Evolutionary conservation across 352 stramenopile genomes (phyloP).

Genomic region (Blastocystis sp.): DNA sequence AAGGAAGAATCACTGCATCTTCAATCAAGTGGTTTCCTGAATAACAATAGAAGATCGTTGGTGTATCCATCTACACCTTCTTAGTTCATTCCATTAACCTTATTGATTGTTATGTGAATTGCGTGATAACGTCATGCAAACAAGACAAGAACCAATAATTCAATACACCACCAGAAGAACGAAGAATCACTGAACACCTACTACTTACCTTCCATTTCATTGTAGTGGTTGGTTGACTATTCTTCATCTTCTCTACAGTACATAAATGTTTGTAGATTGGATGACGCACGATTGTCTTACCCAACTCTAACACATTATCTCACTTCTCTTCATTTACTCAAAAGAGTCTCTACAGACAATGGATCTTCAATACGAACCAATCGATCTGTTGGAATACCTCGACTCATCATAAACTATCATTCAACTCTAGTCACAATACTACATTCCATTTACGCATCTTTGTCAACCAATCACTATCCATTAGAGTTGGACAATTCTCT

Average conservation of each 20-base stretch:
- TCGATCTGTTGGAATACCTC: conserved; percentile 15
- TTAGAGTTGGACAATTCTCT: conserved; percentile 29
- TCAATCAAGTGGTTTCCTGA: neutral
- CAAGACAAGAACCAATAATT: conserved; percentile 32
- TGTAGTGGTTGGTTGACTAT: neutral
- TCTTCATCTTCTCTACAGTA: neutral
- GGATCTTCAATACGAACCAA: conserved; percentile 31
- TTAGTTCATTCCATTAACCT: neutral
- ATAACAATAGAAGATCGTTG: conserved; percentile 43
- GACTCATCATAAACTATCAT: conserved; percentile 12
- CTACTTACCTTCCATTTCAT: neutral
- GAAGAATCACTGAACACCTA: neutral
- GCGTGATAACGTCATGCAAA: neutral
- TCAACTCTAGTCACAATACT: neutral
- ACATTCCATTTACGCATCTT: conserved; percentile 58
- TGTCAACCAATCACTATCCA: neutral
- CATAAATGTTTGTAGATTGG: conserved; percentile 12
- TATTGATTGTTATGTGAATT: conserved; percentile 3
- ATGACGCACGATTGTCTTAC: conserved; percentile 26
- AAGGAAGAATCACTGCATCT: conserved; percentile 36
- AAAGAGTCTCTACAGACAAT: neutral
- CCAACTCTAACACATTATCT: neutral
- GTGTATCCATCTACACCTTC: conserved; percentile 27
- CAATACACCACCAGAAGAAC: conserved; percentile 12
- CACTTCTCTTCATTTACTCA: neutral